A percentile compares a stretch with the other conserved stretches of the same genome.
phyloP scores from a whole-genome alignment of 306 rosid species.

The Malus sylvestris region DNA sequence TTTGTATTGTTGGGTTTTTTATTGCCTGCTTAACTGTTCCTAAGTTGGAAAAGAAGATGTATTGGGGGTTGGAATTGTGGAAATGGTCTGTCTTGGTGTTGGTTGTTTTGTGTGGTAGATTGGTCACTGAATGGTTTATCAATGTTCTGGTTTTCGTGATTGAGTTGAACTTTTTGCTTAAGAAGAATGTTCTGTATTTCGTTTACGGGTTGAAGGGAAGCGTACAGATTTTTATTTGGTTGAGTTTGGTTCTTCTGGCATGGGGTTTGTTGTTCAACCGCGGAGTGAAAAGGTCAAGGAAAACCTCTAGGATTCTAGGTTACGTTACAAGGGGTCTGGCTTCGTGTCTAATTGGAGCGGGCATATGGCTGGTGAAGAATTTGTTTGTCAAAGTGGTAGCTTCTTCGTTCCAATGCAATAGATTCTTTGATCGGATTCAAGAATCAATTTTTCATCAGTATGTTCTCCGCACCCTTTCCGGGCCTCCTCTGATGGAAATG shows the following conservation, averaged over 20 bases:
- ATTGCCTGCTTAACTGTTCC: slow-evolving; percentile 35
- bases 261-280: slow-evolving; percentile 54
- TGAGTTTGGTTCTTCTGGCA: slow-evolving; percentile 55
- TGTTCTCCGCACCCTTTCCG: slow-evolving; percentile 60
- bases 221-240: slow-evolving; percentile 66
- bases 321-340: slow-evolving; percentile 56
- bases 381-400: slow-evolving; percentile 60
- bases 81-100: slow-evolving; percentile 57
- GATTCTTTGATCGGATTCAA: slow-evolving; percentile 86
- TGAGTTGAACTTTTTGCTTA: slow-evolving; percentile 63
- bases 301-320: slow-evolving; percentile 29
- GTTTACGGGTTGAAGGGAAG: slow-evolving; percentile 69
- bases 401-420: slow-evolving; percentile 55
- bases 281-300: slow-evolving; percentile 37
- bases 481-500: slow-evolving; percentile 66
- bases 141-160: slow-evolving; percentile 54
- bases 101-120: slow-evolving; percentile 62
- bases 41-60: slow-evolving; percentile 12
- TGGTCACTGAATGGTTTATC: slow-evolving; percentile 62
- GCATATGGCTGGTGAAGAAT: slow-evolving; percentile 57
- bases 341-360: slow-evolving; percentile 55
- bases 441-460: slow-evolving; percentile 79
- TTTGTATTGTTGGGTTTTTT: slow-evolving; percentile 34
- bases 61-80: slow-evolving; percentile 66
- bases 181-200: slow-evolving; percentile 75